Conservation (phyloP, 2,329 filamentous ascomycete genomes). For the Diaporthe vexans region DNA sequence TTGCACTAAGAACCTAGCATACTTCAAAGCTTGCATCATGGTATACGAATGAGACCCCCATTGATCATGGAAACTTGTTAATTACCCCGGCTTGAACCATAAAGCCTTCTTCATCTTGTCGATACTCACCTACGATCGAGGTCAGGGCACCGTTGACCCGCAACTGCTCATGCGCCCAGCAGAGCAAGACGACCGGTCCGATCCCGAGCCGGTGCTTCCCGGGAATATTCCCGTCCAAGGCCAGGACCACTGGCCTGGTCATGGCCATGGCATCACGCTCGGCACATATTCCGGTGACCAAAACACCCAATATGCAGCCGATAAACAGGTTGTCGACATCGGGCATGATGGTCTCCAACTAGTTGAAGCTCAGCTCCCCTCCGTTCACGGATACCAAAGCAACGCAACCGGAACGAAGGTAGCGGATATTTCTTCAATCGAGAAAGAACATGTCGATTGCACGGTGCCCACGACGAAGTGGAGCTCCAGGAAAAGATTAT, state of each 20-base stretch:
- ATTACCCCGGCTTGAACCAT: too few species aligned
- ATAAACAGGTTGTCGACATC: neutral
- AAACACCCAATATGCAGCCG: neutral
- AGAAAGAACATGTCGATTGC: neutral
- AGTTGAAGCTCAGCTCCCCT: neutral
- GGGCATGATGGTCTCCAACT: neutral
- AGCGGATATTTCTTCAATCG: neutral
- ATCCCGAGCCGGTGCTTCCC: neutral
- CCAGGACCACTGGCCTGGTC: neutral
- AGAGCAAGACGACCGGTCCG: neutral
- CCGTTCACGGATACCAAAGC: neutral
- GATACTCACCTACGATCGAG: neutral
- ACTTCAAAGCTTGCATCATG: too few species aligned
- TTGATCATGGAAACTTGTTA: too few species aligned
- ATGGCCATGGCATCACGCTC: neutral
- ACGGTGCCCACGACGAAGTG: neutral
- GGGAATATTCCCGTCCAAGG: neutral
- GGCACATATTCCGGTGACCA: neutral
- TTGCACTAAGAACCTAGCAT: too few species aligned
- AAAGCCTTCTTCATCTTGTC: neutral
- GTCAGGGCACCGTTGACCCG: neutral
- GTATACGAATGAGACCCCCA: too few species aligned
- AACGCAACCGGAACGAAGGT: neutral
- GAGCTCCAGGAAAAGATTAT: neutral
- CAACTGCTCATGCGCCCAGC: neutral